phyloP scores from a whole-genome alignment of 1,284 basidiomycete genomes.

The Termitomyces sp. region DNA sequence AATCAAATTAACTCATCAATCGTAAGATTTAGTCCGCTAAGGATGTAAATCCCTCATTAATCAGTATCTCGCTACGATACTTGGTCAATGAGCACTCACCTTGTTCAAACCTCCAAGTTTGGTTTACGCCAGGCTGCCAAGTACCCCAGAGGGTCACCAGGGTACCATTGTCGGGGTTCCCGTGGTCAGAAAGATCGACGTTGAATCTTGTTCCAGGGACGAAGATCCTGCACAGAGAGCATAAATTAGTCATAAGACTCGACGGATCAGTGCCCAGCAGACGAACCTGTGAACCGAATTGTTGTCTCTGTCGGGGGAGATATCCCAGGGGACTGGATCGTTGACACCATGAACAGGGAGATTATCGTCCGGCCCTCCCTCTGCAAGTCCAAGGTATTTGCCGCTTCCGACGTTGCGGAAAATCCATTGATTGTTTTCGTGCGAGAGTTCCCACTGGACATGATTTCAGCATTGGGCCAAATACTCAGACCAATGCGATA shows the following conservation, averaged over 20 bases:
- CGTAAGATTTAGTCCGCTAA: background rate
- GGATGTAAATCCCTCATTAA: background rate
- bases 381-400: conserved; percentile 17
- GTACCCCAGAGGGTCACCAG: conserved; percentile 19
- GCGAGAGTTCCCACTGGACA: conserved; percentile 18
- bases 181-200: conserved; percentile 20
- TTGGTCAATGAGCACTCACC: background rate
- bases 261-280: background rate
- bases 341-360: conserved; percentile 12
- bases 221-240: conserved; percentile 14
- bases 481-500: background rate
- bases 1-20: background rate
- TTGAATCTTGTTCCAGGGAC: conserved; percentile 16
- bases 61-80: background rate
- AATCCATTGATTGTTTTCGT: conserved; percentile 15
- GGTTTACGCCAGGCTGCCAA: conserved; percentile 16
- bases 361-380: conserved; percentile 8
- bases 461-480: background rate
- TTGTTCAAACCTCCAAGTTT: conserved; percentile 21
- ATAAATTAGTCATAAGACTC: background rate
- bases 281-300: conserved; percentile 15
- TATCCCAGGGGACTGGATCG: conserved; percentile 19
- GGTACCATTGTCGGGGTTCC: conserved; percentile 19
- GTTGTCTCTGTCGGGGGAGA: conserved; percentile 16
- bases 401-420: conserved; percentile 18